phyloP scores from a whole-genome alignment of 179 eudicot genomes.

The Nepenthes alata region DNA sequence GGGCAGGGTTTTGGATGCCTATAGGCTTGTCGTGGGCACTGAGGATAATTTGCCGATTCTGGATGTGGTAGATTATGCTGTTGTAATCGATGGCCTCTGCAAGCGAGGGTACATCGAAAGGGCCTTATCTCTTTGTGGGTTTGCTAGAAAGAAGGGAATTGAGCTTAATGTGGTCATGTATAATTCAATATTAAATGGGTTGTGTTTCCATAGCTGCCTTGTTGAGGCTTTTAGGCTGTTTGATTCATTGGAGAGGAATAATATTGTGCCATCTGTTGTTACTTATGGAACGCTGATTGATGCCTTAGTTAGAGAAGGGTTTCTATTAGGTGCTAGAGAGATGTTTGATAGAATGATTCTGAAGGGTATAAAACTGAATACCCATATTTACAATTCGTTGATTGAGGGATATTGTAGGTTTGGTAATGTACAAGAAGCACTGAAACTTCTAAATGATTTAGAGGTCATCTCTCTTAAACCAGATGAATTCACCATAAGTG shows the following conservation, averaged over 20 bases:
- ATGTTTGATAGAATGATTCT: constrained; percentile 61
- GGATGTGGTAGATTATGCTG: constrained; percentile 59
- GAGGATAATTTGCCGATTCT: constrained; percentile 28
- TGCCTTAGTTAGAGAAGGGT: constrained; percentile 64
- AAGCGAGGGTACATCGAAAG: constrained; percentile 55
- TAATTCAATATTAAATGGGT: constrained; percentile 63
- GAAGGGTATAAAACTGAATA: constrained; percentile 41
- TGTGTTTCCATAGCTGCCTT: constrained; percentile 76
- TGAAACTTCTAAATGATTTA: constrained; percentile 45
- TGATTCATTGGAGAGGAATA: constrained; percentile 61
- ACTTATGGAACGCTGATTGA: constrained; percentile 71
- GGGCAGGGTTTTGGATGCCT: constrained; percentile 57
- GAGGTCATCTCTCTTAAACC: constrained; percentile 38
- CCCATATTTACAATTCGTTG: constrained; percentile 56
- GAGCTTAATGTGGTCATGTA: constrained; percentile 48
- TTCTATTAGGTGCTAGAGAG: constrained; percentile 53
- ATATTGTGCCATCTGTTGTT: constrained; percentile 46
- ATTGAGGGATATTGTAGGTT: constrained; percentile 57
- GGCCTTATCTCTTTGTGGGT: constrained; percentile 57
- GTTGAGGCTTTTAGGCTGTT: constrained; percentile 83
- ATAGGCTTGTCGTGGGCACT: constrained; percentile 44
- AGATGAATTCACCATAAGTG: constrained; percentile 66
- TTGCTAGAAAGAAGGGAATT: constrained; percentile 45
- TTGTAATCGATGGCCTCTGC: constrained; percentile 64
- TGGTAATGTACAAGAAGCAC: constrained; percentile 49